phyloP scores from a whole-genome alignment of 2,329 filamentous ascomycete genomes.

The Aspergillus aculeatus region DNA sequence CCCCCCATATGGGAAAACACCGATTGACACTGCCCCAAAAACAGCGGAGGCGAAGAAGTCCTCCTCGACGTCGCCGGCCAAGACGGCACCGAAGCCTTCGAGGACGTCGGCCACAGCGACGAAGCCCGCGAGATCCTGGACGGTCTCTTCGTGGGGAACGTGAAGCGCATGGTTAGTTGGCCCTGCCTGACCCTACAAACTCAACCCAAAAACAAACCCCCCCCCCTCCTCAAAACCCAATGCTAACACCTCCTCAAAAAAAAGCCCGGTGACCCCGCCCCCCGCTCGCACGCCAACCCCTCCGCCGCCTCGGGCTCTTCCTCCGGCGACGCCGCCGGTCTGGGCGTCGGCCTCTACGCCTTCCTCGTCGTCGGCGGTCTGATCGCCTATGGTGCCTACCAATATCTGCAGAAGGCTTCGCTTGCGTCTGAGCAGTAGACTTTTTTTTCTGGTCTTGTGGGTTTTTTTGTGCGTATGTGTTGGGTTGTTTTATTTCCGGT shows the following conservation, averaged over 20 bases:
- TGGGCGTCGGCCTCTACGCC: slow-evolving; percentile 79
- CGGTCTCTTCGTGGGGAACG: slow-evolving; percentile 67
- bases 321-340: slow-evolving; percentile 39
- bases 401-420: slow-evolving; percentile 66
- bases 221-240: neutral
- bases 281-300: slow-evolving; percentile 58
- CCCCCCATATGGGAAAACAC: neutral
- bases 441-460: neutral
- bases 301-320: slow-evolving; percentile 45
- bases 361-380: slow-evolving; percentile 74
- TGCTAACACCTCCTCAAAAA: neutral
- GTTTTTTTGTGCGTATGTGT: neutral
- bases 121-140: slow-evolving; percentile 94
- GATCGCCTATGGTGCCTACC: slow-evolving; percentile 76
- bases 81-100: slow-evolving; percentile 96
- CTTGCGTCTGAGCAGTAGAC: slow-evolving; percentile 24
- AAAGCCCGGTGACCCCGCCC: slow-evolving; percentile 72
- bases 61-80: slow-evolving; percentile 93
- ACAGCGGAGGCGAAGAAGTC: slow-evolving; percentile 95
- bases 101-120: slow-evolving; percentile 98
- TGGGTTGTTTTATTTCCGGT: neutral
- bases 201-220: neutral
- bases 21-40: slow-evolving; percentile 3
- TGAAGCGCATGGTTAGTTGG: slow-evolving; percentile 75
- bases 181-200: neutral